Percentiles rank a stretch among this genome's conserved stretches.
Conservation (phyloP, 1,284 basidiomycete genomes). For the Pterula multifida region DNA sequence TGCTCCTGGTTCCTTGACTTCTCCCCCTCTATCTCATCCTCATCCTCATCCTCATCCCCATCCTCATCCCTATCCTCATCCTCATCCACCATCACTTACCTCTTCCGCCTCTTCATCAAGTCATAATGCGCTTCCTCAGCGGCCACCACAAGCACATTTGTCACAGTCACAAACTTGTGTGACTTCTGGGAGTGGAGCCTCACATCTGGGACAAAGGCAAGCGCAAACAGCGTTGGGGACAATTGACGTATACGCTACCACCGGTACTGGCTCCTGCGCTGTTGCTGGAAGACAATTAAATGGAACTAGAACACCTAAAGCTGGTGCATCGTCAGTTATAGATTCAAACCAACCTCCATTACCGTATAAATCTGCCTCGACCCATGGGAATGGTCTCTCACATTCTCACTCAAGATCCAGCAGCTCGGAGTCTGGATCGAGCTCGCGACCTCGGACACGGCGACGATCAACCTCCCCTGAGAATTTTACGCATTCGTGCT, state of each 20-base stretch:
- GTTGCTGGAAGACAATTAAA: background rate
- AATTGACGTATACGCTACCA: background rate
- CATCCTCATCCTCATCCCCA: background rate
- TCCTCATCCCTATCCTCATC: background rate
- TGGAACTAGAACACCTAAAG: slow-evolving; percentile 1
- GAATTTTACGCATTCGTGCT: background rate
- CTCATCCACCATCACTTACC: background rate
- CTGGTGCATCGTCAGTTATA: background rate
- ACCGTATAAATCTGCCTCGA: background rate
- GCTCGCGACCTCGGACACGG: background rate
- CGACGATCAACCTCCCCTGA: background rate
- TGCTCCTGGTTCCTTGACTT: background rate
- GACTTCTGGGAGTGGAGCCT: background rate
- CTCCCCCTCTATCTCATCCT: background rate
- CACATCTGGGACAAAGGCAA: background rate
- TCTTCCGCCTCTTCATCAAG: background rate
- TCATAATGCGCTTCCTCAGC: background rate
- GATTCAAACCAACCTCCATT: background rate
- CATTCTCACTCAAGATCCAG: background rate
- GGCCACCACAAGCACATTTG: background rate
- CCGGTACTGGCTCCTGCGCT: background rate
- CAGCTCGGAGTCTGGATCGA: background rate
- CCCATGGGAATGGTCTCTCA: no score
- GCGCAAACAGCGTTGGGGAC: background rate
- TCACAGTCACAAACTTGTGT: background rate